Evolutionary conservation across 805 yeast species (phyloP), one percentile per base, ranked within the genome.

Genomic region (Allodekkera sacchari): DNA sequence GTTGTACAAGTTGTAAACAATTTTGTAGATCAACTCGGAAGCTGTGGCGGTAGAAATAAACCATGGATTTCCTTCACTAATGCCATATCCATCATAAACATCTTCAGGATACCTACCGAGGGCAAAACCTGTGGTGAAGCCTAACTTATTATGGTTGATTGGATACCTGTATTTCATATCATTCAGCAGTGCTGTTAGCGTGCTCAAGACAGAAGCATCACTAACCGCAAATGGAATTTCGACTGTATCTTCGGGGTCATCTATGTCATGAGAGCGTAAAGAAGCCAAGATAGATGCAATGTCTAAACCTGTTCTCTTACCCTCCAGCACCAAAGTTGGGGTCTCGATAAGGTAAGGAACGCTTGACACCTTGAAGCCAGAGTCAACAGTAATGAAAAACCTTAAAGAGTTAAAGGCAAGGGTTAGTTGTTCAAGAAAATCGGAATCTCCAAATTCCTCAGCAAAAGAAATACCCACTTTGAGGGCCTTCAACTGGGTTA

Each of bases 31-130:
- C 12, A 78, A 43, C 49, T 79, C 83, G 5, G 83, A 61, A 2
- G 83, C 84, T 4, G 81, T 63, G 1, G 81, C 71, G 1, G 89
- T 82, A 3, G 83, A 61, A 36, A 88, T 69, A 50, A 87, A 85
- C 97, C 96, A 88, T 5, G 97, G 96, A 48, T 88, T 87, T 3
- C 96, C 96, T 45, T 78, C 84, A 20, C 78, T 64, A 0, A 69
- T 61, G 0, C 74, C 76, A 37, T 63, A 59, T 0, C 95, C 95
- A 52, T 88, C 79, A 54, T 88, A 88, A 7, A 79, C 53, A 56
- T 88, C 97, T 49, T 88, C 97, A 1, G 96, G 95, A 49, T 88
- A 88, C 49, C 97, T 67, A 3, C 97, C 97, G 32, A 88, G 56
- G 0, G 81, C 95, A 31, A 78, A 77, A 3, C 81, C 82, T 3